These are phyloP conservation scores for Hyaloraphidium curvatum DNA, from an alignment of 192 early-diverging fungal genomes.

Conservation along the genomic window DNA sequence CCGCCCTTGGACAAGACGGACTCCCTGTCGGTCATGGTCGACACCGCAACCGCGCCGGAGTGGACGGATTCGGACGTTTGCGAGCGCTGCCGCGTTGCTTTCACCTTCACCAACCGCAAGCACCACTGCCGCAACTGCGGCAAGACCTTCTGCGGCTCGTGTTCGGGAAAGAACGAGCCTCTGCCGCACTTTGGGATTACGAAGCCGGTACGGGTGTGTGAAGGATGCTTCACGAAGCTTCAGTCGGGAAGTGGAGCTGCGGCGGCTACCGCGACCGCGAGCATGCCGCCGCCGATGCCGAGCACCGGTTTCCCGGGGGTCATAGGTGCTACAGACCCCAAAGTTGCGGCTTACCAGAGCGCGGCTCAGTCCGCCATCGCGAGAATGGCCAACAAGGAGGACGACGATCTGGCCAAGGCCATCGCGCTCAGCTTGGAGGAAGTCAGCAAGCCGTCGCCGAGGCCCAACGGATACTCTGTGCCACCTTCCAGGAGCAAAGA, in stretches of 20 bases:
- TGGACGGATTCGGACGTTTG: constrained; percentile 92
- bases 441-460: constrained; percentile 5
- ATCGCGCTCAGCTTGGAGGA: constrained; percentile 17
- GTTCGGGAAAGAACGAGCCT: constrained; percentile 70
- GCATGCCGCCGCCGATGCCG: constrained; percentile 1
- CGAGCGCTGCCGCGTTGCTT: constrained; percentile 76
- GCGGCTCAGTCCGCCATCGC: no score
- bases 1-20: constrained; percentile 43
- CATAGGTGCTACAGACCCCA: no score
- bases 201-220: constrained; percentile 86
- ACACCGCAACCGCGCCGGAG: constrained; percentile 78
- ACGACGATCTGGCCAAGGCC: constrained; percentile 20
- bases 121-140: constrained; percentile 99
- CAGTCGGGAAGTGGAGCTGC: not conserved
- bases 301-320: no score
- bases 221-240: constrained; percentile 44
- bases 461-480: constrained; percentile 16
- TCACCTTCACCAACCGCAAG: constrained; percentile 88
- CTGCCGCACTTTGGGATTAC: constrained; percentile 74
- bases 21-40: constrained; percentile 42
- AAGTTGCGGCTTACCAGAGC: no score
- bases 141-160: constrained; percentile 75
- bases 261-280: not conserved
- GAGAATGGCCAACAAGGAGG: constrained; percentile 19
- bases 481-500: no score